phyloP scores from a whole-genome alignment of 2,329 filamentous ascomycete species.

The Xylariaceae sp. region DNA sequence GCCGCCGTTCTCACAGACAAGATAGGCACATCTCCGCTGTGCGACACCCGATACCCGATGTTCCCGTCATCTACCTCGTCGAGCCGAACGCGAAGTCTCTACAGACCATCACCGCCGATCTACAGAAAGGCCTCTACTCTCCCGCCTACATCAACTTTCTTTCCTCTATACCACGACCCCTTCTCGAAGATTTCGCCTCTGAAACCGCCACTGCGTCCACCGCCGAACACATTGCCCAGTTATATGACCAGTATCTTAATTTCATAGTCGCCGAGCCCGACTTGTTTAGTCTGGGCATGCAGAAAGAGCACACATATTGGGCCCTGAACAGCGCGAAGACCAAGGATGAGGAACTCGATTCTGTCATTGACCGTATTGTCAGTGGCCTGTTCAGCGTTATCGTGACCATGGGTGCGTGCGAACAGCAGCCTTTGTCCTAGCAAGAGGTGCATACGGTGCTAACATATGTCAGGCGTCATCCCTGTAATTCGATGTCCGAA shows the following conservation, averaged over 20 bases:
- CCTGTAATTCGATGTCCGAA: slow-evolving; percentile 94
- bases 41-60: slow-evolving; percentile 89
- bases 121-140: slow-evolving; percentile 81
- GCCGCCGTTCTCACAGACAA: slow-evolving; percentile 16
- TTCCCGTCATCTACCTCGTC: slow-evolving; percentile 93
- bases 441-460: background rate
- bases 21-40: slow-evolving; percentile 70
- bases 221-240: slow-evolving; percentile 82
- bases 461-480: slow-evolving; percentile 60
- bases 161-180: slow-evolving; percentile 80
- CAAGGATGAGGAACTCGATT: slow-evolving; percentile 82
- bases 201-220: slow-evolving; percentile 81
- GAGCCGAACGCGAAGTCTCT: slow-evolving; percentile 81
- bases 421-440: background rate
- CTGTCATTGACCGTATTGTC: slow-evolving; percentile 83
- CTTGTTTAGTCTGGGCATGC: slow-evolving; percentile 88
- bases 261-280: slow-evolving; percentile 96
- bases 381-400: slow-evolving; percentile 96
- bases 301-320: slow-evolving; percentile 87
- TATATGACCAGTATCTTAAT: slow-evolving; percentile 96
- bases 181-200: slow-evolving; percentile 90
- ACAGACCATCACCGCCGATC: slow-evolving; percentile 74
- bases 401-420: slow-evolving; percentile 79
- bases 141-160: slow-evolving; percentile 97
- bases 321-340: slow-evolving; percentile 92